phyloP scores from a whole-genome alignment of 2,329 filamentous ascomycete species.

The Fusarium metavorans region DNA sequence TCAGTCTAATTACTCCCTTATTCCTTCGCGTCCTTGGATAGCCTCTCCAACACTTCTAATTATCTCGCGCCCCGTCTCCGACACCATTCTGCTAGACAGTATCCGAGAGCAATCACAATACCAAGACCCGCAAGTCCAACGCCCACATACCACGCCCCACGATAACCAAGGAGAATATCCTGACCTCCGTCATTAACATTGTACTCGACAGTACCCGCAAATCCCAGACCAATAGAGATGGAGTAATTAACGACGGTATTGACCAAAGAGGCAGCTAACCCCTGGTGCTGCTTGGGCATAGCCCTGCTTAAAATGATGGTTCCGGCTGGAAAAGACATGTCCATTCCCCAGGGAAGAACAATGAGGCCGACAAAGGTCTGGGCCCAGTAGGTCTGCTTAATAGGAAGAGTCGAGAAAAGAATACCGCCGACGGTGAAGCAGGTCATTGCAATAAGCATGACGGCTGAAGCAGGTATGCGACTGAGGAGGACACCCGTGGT shows the following conservation, averaged over 20 bases:
- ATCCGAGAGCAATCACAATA: constrained; percentile 44
- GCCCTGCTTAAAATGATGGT: constrained; percentile 67
- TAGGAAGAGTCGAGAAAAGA: constrained; percentile 59
- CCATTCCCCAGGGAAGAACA: constrained; percentile 67
- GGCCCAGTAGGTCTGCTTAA: constrained; percentile 70
- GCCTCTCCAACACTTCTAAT: not conserved
- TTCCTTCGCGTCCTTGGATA: not conserved
- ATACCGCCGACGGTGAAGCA: constrained; percentile 47
- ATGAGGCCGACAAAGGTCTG: constrained; percentile 65
- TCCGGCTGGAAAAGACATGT: constrained; percentile 72
- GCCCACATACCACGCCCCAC: constrained; percentile 56
- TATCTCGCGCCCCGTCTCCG: constrained; percentile 1
- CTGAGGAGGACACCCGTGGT: constrained; percentile 51
- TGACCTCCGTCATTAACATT: constrained; percentile 43
- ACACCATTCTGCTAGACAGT: constrained; percentile 12
- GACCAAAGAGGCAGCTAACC: constrained; percentile 61
- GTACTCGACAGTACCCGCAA: constrained; percentile 70
- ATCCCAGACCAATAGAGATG: constrained; percentile 71
- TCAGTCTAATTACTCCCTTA: not conserved
- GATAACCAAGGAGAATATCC: constrained; percentile 50
- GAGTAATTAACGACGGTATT: constrained; percentile 73
- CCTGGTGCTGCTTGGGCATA: constrained; percentile 52
- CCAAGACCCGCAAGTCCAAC: constrained; percentile 53
- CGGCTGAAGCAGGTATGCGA: constrained; percentile 37
- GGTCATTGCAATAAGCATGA: constrained; percentile 56